Percentiles rank a stretch among this genome's conserved stretches.
Conservation (phyloP, 2,329 filamentous ascomycete species). For the Paecilomyces sp. region DNA sequence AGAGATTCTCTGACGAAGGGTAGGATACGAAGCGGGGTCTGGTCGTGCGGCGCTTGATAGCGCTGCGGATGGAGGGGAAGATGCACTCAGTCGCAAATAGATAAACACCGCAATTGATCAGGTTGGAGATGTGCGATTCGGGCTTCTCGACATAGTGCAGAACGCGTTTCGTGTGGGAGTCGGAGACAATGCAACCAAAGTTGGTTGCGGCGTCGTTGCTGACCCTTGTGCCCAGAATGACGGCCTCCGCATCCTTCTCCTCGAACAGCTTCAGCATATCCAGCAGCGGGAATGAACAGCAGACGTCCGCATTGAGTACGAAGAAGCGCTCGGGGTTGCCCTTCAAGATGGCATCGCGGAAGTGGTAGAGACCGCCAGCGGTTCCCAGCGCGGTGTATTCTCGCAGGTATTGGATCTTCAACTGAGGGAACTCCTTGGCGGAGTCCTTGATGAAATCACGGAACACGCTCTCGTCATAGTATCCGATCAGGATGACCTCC, state of each 20-base stretch:
- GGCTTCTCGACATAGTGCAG: slow-evolving; percentile 99
- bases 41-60: slow-evolving; percentile 92
- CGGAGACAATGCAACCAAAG: slow-evolving; percentile 96
- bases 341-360: slow-evolving; percentile 97
- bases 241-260: slow-evolving; percentile 91
- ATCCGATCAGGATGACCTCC: slow-evolving; percentile 96
- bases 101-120: slow-evolving; percentile 99
- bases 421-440: slow-evolving; percentile 72
- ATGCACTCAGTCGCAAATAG: slow-evolving; percentile 93
- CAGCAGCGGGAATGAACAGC: slow-evolving; percentile 92
- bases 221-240: slow-evolving; percentile 89
- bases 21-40: slow-evolving; percentile 89
- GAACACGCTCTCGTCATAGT: slow-evolving; percentile 97
- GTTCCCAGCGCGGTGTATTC: slow-evolving; percentile 97
- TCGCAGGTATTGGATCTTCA: slow-evolving; percentile 89
- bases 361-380: slow-evolving; percentile 94
- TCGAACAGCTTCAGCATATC: slow-evolving; percentile 94
- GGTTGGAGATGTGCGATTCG: slow-evolving; percentile 91
- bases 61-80: slow-evolving; percentile 88
- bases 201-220: slow-evolving; percentile 86
- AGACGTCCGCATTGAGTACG: slow-evolving; percentile 95
- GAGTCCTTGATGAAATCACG: slow-evolving; percentile 96
- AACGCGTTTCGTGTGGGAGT: slow-evolving; percentile 87
- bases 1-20: slow-evolving; percentile 89
- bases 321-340: slow-evolving; percentile 91